Evolutionary conservation across 2,329 filamentous ascomycete species (phyloP), one percentile per base, ranked within the genome.

Genomic region (Pseudophaeomoniella oleicola): DNA sequence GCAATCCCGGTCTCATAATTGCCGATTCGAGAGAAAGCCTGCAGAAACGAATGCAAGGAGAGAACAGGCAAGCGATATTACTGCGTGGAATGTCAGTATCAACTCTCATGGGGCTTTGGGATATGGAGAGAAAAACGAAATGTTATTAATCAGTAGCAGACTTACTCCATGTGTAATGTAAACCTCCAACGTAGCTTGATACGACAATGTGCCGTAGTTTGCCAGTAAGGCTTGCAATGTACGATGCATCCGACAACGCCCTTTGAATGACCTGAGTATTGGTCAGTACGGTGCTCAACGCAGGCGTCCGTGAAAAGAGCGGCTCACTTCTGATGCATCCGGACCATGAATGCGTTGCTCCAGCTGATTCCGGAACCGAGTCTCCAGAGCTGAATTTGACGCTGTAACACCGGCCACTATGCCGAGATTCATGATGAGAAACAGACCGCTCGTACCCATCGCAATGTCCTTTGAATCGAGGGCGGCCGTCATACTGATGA

Each of bases 401-500:
- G 27, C 10, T 12, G 40, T 40, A 9, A 43, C 36, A 9, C 42
- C 42, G 4, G 41, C 19, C 3, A 43, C 34, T 6, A 41, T 22
- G 19, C 40, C 42, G 11, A 43, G 14, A 16, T 37, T 41, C 19
- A 34, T 16, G 16, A 35, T 16, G 5, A 72, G 46, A 39, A 66
- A 69, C 19, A 69, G 53, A 0, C 63, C 67, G 0, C 63, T 60
- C 0, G 60, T 63, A 0, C 67, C 66, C 39, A 71, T 61, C 0
- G 67, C 69, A 13, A 67, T 58, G 22, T 71, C 60, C 3, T 52
- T 46, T 4, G 58, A 54, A 2, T 60, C 51, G 1, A 72, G 53
- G 11, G 60, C 58, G 3, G 64, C 57, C 1, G 65, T 64, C 39
- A 73, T 55, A 2, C 58, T 59, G 6, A 73, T 59, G 42, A 73